Evolutionary conservation across 2,329 filamentous ascomycete genomes (phyloP), one percentile per base, ranked within the genome.

Genomic region (Beauveria scarabaeidicola): DNA sequence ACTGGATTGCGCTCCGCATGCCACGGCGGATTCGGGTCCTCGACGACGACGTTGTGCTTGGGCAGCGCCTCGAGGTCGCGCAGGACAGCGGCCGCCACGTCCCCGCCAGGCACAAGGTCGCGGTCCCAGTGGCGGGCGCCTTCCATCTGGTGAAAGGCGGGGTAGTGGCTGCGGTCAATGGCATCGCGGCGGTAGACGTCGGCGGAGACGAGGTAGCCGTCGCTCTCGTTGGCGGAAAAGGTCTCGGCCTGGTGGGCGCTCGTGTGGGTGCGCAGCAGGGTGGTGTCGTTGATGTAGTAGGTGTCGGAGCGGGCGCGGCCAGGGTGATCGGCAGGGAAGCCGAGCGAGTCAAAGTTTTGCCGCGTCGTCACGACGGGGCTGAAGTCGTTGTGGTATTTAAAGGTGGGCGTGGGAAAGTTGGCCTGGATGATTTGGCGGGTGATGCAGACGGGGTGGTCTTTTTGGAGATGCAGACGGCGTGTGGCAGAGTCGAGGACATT

Each of bases 141-240:
- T 73, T 99, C 94, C 92, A 97, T 97, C 76, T 99, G 94, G 75
- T 99, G 94, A 74, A 99, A 99, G 61, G 96, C 85, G 0, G 94
- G 94, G 74, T 97, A 97, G 75, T 99, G 94, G 66, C 88, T 94
- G 60, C 90, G 85, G 74, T 99, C 94, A 68, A 99, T 88, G 60
- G 93, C 92, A 81, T 99, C 94, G 64, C 94, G 83, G 47, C 94
- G 85, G 73, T 97, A 99, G 19, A 99, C 94, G 72, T 99, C 94
- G 25, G 93, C 94, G 61, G 88, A 89, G 70, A 99, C 89, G 38
- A 96, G 88, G 71, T 91, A 99, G 3, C 93, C 94, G 41, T 86
- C 81, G 66, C 82, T 88, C 58, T 82, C 75, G 74, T 91, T 85
- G 61, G 82, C 78, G 65, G 86, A 79, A 79, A 97, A 90, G 61